Base-by-base conservation (phyloP, 441 rosid species). In the Populus tomentosa region DNA sequence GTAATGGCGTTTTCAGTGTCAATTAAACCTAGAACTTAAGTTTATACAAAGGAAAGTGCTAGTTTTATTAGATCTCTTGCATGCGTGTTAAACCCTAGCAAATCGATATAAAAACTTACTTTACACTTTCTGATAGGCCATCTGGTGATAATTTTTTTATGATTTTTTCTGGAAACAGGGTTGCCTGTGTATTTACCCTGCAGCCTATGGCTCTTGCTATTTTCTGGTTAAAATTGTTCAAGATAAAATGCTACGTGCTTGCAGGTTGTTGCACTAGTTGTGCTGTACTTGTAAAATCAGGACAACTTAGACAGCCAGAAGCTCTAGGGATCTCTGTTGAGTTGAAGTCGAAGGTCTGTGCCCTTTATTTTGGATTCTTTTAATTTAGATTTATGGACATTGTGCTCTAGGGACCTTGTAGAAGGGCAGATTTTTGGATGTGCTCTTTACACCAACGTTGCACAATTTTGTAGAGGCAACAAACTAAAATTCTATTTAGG, bases 221-320 rank as follows among this genome's bases (percentile, higher is more conserved):
- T 70, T 26, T 40, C 32, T 67, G 75, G 50, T 69, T 70, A 14
- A 24, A 71, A 74, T 76, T 53, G 30, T 42, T 72, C 62, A 71
- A 67, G 62, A 72, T 56, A 18, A 73, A 21, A 72, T 61, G 75
- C 23, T 76, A 56, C 53, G n/a, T 77, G 23, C 74, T 53, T 76
- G 77, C 89, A 95, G 98, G 99, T 82, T 95, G 99, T 74, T 93
- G 99, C 77, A 95, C 98, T 75, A 94, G 98, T 75, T 93, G 97
- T 81, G 98, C 99, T 3, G 97, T 92, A 20, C 94, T 97, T 72
- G 86, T 93, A 59, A 92, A 91, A 87, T 92, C 97, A 74, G 99
- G 99, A 77, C 80, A 92, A 79, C 76, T 95, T 70, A 86, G 91
- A 83, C 97, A 93, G 82, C 97, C 97, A 5, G 97, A 94, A 88